Base-by-base conservation (phyloP, 257 asterid genomes). In the Verbascum thapsus region DNA sequence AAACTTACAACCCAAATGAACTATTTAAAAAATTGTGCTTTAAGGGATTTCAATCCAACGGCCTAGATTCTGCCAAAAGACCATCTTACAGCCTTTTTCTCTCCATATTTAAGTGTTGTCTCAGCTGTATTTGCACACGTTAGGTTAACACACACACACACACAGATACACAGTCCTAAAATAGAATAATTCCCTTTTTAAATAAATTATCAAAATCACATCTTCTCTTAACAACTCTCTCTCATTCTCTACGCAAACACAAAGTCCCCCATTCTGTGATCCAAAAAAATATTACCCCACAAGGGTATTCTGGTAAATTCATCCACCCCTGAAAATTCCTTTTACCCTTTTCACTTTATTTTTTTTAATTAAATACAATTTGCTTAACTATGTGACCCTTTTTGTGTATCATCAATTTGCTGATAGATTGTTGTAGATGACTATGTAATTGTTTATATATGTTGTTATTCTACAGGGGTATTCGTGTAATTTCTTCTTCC, bases 231-330 rank as follows among this genome's bases (percentile, higher is more conserved):
- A 75, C 74, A 20, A 61, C 74, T 63, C 62, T 38, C 42, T 76
- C 55, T 72, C 78, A 53, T 54, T 73, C 73, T 61, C 71, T 52
- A 75, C 74, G 78, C 81, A 55, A 57, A 53, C 64, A 75, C 72
- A n/a, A 26, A 49, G n/a, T 64, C 70, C 42, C 69, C 57, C 48
- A 62, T 61, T 60, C 54, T 38, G 64, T 56, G 81, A 77, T 77
- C 78, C 69, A 61, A 51, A 48, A 42, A 15, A 23, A 26, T 26
- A 26, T 68, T 37, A 60, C 59, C 82, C 81, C 79, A 63, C 60
- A 64, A 70, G 85, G 82, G 58, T 71, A 76, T 67, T 70, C 79
- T 53, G 37, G 96, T 85, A 75, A 81, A 52, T 70, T 42, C 20
- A 7, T 15, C 15, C 39, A 0, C 10, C 50, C 50, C 7, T 30